Base-by-base conservation (phyloP, 306 rosid genomes). In the Prunus salicina region DNA sequence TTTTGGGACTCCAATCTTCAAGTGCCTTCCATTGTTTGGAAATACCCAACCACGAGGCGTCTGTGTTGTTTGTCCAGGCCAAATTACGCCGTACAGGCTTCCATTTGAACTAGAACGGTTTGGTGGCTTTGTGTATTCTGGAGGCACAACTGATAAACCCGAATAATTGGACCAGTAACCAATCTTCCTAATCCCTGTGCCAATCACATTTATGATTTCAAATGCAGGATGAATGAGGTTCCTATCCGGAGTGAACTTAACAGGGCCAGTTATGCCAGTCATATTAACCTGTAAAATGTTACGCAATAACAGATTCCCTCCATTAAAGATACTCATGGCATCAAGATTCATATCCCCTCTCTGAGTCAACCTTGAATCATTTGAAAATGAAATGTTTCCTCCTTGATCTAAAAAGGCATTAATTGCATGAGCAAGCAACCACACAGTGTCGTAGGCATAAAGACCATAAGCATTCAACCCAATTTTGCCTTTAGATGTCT, bases 1-100 rank as follows among this genome's bases (percentile, higher is more conserved):
- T 32, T 11, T 87, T 0, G 98, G 97, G 30, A 96, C 96, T 76
- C 93, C 99, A 47, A 96, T 91, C 50, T 27, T 89, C 84, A 96
- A 87, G 5, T 83, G 85, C 80, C 91, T 88, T 83, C 98, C 99
- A 64, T 69, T 87, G 89, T 83, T 89, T 1, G 99, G 98, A 76
- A 96, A 96, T 61, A 87, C 91, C 99, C 99, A 96, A 43, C 99
- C 99, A n/a, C 98, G 97, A 74, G 99, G 99, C 79, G 34, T 86
- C 67, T 86, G 82, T 5, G 46, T 53, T 5, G 86, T 78, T 38
- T 91, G 86, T 78, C 99, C 99, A 1, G 99, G 99, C 99, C 99
- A 96, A 78, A 96, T 75, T 47, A 85, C 87, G 38, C 51, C 34
- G n/a, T n/a, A 46, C 6, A 96, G 81, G 72, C 30, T 83, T 71